A percentile compares a stretch with the other conserved stretches of the same genome.
Conservation (phyloP, 305 asterid species). For the Fraxinus greggii region DNA sequence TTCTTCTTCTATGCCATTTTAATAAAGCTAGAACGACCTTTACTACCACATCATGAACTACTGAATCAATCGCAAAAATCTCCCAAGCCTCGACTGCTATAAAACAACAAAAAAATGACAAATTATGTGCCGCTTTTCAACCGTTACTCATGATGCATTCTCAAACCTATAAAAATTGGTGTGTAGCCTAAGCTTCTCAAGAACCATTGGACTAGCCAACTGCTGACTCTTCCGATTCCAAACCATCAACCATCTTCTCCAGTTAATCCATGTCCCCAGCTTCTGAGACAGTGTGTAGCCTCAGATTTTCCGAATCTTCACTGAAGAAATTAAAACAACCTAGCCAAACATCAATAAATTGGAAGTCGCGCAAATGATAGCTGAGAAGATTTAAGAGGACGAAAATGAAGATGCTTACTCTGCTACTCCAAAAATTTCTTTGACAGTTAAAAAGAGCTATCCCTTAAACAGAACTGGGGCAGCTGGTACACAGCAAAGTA, state of each 20-base stretch:
- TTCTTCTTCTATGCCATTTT: not conserved
- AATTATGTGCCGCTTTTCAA: constrained; percentile 8
- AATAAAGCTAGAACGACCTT: not conserved
- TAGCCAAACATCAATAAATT: constrained; percentile 4
- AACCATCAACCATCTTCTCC: constrained; percentile 73
- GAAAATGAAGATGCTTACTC: constrained; percentile 57
- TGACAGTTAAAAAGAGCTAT: constrained; percentile 68
- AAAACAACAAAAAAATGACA: not conserved
- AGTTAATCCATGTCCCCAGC: constrained; percentile 68
- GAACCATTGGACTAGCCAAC: constrained; percentile 37
- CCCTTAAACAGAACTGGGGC: constrained; percentile 84
- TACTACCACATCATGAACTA: not conserved
- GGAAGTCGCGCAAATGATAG: not conserved
- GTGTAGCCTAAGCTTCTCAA: constrained; percentile 25
- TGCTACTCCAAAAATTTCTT: constrained; percentile 84
- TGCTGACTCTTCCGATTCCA: constrained; percentile 44
- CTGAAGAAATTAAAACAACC: constrained; percentile 35
- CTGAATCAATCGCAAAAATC: not conserved
- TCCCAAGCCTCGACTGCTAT: not conserved
- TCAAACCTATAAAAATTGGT: constrained; percentile 11
- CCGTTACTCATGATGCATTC: constrained; percentile 2
- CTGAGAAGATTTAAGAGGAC: not conserved
- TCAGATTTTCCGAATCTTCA: constrained; percentile 89
- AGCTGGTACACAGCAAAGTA: constrained; percentile 46
- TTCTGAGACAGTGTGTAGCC: constrained; percentile 73